A percentile compares a stretch with the other conserved stretches of the same genome.
Conservation (phyloP, 139 green algal genomes). For the Chlorella sp. region DNA sequence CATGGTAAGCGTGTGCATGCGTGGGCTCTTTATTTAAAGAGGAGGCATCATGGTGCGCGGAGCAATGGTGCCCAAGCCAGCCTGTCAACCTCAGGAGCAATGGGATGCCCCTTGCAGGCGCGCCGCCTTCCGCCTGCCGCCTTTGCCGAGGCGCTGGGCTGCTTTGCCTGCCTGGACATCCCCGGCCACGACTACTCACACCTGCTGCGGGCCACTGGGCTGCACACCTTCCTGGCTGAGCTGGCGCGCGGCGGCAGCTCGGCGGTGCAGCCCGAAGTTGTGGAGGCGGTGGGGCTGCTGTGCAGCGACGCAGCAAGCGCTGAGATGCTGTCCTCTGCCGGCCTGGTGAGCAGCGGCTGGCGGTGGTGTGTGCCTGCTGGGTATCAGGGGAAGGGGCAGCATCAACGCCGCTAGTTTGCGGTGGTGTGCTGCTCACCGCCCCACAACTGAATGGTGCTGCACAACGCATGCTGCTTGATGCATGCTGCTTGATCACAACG, state of each 20-base stretch:
- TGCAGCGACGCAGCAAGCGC: constrained; percentile 71
- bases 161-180: constrained; percentile 81
- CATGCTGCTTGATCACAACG: too few species aligned
- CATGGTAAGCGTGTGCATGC: constrained; percentile 40
- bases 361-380: too few species aligned
- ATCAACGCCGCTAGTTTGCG: too few species aligned
- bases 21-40: neutral
- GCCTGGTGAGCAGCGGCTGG: constrained; percentile 48
- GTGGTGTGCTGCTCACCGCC: too few species aligned
- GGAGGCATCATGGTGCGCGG: too few species aligned
- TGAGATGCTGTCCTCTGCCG: constrained; percentile 58
- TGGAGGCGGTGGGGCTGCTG: constrained; percentile 78
- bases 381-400: too few species aligned
- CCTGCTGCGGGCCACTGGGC: constrained; percentile 67
- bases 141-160: constrained; percentile 83
- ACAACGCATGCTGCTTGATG: too few species aligned
- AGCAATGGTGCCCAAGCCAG: too few species aligned
- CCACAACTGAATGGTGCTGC: too few species aligned
- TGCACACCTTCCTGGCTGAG: constrained; percentile 72
- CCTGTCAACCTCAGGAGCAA: too few species aligned
- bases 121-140: constrained; percentile 45
- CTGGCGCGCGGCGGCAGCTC: constrained; percentile 36
- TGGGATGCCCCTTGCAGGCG: too few species aligned
- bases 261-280: constrained; percentile 79
- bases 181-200: constrained; percentile 74